Base-by-base conservation (phyloP, 805 yeast genomes). In the Wickerhamiella domercqiae region DNA sequence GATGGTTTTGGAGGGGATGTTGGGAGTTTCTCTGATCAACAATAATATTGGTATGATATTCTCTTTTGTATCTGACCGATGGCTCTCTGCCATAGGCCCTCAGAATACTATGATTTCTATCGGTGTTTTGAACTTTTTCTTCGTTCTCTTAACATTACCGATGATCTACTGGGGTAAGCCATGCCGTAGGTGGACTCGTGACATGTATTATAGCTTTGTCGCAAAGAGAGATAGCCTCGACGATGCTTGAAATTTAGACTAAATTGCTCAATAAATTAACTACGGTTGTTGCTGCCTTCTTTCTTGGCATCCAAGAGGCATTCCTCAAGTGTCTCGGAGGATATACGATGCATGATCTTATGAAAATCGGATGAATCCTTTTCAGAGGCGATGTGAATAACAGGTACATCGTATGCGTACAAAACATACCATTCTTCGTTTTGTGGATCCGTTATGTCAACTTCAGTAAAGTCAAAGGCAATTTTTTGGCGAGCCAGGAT, bases 41-140 rank as follows among this genome's bases (percentile, higher is more conserved):
- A 71, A 71, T 50, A 54, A 67, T 14, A 35, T 43, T 7, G 16
- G 38, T 7, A 65, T 73, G 65, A 67, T 70, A 15, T 73, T 73
- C 48, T 75, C 68, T 3, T 62, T 70, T 53, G 67, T 66, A 38
- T 73, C 72, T 42, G 77, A 73, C 16, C 62, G 70, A n/a, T 73
- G 75, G 71, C 57, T 72, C 18, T 53, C 47, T 3, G 62, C 64
- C 46, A 51, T 60, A 35, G 78, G 78, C 1, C 54, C 61, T 40
- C 69, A 70, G 45, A 64, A 70, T 44, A 62, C 72, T 15, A 73
- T 71, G 42, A 63, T 71, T 34, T 66, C 69, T 1, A 68, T 72
- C 9, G 74, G 70, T 1, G 64, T 66, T 7, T 18, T 39, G 39
- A 60, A 70, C 42, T 61, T 61, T 40, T 59, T 67, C 42, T 62